These are phyloP conservation scores for Macrotyloma uniflorum DNA, from an alignment of 306 rosid species.

Conservation along the genomic window DNA sequence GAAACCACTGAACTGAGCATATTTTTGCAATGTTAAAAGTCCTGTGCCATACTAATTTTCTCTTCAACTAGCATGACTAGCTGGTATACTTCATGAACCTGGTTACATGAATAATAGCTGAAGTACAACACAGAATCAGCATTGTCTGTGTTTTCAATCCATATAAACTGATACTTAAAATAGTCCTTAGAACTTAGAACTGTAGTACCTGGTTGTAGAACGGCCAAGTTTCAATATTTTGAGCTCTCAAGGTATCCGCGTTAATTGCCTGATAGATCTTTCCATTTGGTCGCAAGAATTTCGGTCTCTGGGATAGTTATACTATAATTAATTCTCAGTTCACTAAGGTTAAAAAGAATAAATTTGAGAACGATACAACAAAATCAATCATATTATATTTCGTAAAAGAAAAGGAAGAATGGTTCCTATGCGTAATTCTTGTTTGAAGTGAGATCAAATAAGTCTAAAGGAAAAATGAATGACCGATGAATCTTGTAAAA, in stretches of 20 bases:
- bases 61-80: neutral
- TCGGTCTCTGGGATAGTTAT: conserved; percentile 61
- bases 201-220: conserved; percentile 78
- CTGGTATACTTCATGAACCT: neutral
- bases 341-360: conserved; percentile 4
- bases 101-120: conserved; percentile 1
- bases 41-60: neutral
- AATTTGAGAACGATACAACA: conserved; percentile 2
- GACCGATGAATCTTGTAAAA: neutral
- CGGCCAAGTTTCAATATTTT: conserved; percentile 92
- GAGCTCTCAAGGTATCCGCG: conserved; percentile 78
- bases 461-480: neutral
- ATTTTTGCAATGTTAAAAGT: neutral
- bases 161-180: neutral
- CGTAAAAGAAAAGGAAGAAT: neutral
- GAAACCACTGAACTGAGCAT: neutral
- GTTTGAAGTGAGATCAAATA: conserved; percentile 7
- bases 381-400: neutral
- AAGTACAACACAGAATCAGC: neutral
- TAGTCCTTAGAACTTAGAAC: neutral
- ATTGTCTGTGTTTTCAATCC: neutral
- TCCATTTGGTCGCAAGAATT: conserved; percentile 66
- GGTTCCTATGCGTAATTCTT: neutral
- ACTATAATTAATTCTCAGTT: conserved; percentile 17
- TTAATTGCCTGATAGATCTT: conserved; percentile 85